Base-by-base conservation (phyloP, 177 flowering plant genomes). In the Vitis hybrid region DNA sequence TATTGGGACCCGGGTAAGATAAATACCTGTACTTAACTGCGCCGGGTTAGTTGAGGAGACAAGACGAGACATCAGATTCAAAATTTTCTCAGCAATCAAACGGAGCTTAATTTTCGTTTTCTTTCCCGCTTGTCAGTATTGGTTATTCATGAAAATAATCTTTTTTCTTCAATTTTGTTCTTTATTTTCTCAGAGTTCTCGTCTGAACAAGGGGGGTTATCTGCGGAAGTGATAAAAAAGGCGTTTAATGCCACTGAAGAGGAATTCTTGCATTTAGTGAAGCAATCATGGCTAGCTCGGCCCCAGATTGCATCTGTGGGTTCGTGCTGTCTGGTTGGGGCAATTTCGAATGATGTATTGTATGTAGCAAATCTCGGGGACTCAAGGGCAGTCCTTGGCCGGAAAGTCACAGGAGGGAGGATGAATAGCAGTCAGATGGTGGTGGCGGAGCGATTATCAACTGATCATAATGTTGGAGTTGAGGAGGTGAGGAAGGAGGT, bases 401-500 rank as follows among this genome's bases (percentile, higher is more conserved):
- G 80, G 64, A 72, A 70, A 68, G 72, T 49, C 11, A 57, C 75
- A 2, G 49, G n/a, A 6, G 48, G 50, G 1, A 11, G 57, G 64
- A 48, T 1, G 12, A 58, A 67, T 46, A 48, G 13, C 18, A n/a
- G 48, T 66, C 55, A 52, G 15, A 27, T 55, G 62, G 82, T 80
- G 62, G 78, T 78, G 67, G 83, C 84, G 0, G 83, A 83, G 68
- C 64, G 84, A 19, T 64, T 85, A 50, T 72, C 84, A 0, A 79
- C 79, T 6, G 88, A 83, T 76, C 88, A 83, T 68, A 85, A 85
- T 76, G 88, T 82, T 48, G 73, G 68, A 3, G 75, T 77, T 51
- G 80, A 81, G 73, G 83, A 81, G 64, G 84, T 85, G 54, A 81
- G 88, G 75, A 83, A 79, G 71, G 86, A 85, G 66, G 82, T 85